Base-by-base conservation (phyloP, 768 basidiomycete genomes). In the Tylopilus subfusipes region DNA sequence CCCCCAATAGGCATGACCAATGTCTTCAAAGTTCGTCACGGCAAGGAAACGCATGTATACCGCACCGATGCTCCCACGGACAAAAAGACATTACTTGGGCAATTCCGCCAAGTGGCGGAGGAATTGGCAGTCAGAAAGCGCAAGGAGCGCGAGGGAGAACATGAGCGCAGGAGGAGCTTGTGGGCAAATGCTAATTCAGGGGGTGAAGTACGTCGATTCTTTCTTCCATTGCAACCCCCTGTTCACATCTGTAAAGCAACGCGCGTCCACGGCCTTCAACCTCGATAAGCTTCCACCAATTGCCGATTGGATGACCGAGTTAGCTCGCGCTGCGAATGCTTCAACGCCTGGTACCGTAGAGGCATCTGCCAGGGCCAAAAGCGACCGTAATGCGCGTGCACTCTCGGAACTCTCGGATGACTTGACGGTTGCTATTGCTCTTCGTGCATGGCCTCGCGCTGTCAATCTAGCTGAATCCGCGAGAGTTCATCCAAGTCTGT, bases 11-110 rank as follows among this genome's bases (percentile, higher is more conserved):
- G 73, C 46, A 86, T 98, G 78, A 92, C 87, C n/a, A 97, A 98
- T 62, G 95, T 98, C 4, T 90, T 98, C 79, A 98, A 98, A 76
- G 84, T 99, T 58, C 80, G 89, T 56, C 85, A 94, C 55, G 87
- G 90, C 5, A 97, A 96, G 70, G 96, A 98, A 70, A 90, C 90
- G 1, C 87, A 94, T 66, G 93, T 99, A 8, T 98, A 93, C 70
- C 84, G 95, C 33, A 91, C 91, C 3, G 91, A 95, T 53, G 78
- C 78, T 9, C 65, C 84, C 0, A 75, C 85, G 24, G 93, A 98
- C 65, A 99, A 99, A 77, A 94, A 90, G 71, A 76, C 78, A 10
- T 78, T 98, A 0, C 78, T 99, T 14, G 71, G 84, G 0, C 86
- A 93, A 57, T 93, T 98, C 74, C 84, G 95, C 30, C 89, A 91